Base-by-base conservation (phyloP, 78 protist species). In the Dictyostelium firmibasis region DNA sequence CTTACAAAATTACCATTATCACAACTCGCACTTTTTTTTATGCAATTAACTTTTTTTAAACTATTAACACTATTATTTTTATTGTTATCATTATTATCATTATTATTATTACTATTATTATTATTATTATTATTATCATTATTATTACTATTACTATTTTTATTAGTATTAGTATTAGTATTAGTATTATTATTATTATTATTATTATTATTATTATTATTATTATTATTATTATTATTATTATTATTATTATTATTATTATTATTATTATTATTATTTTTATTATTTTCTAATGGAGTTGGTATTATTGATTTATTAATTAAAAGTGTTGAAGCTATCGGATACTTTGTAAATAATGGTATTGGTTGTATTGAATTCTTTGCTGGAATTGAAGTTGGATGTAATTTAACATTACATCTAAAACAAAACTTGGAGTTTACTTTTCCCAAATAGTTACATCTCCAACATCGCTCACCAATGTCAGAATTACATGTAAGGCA, bases 381-480 rank as follows among this genome's bases (percentile, higher is more conserved):
- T 6, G 64, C 2, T 47, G 93, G 93, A 7, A 88, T 77, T 57
- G 83, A 70, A 36, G 50, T 47, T 41, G 14, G 79, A 33, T 81
- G 44, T 6, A 88, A 43, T 64, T 88, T 88, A 8, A 67, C 93
- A 79, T 88, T 88, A 31, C 93, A 88, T 57, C 69, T 79, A 64
- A 88, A 88, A 67, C 93, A 88, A 67, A 79, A 88, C 41, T 88
- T 88, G 2, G 85, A 88, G 50, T 88, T 88, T 2, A 74, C 50
- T 81, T 67, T 88, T 14, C 93, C 77, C 13, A 88, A 36, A 81
- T 88, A 88, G 41, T 88, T 69, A 18, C 93, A 88, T 13, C 78
- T 20, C 93, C 93, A 88, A 88, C 93, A 88, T 7, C 93, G 36
- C 13, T 88, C 93, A 47, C 93, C 93, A 1, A 88, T 8, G 23